Evolutionary conservation across 345 rosid species (phyloP).

Genomic region (Eucalyptus sp.): DNA sequence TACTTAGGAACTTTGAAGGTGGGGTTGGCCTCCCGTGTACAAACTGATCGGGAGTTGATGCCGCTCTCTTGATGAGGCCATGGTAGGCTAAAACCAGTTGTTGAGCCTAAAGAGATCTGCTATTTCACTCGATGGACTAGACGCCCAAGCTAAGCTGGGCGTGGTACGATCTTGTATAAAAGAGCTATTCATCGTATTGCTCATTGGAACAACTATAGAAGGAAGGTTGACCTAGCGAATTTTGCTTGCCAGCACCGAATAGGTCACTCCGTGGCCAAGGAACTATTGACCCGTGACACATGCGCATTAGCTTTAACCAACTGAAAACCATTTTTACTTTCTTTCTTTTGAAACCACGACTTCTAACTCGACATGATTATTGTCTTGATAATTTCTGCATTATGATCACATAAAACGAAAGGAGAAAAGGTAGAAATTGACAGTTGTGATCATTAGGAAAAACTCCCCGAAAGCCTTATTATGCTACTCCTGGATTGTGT

Average conservation of each 20-base stretch:
- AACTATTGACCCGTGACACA: too few relatives aligned
- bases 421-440: neutral
- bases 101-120: too few relatives aligned
- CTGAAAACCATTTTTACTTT: neutral
- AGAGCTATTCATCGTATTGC: rapidly evolving
- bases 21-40: rapidly evolving
- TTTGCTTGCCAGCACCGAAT: too few relatives aligned
- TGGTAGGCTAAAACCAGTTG: too few relatives aligned
- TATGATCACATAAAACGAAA: neutral
- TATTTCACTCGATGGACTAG: too few relatives aligned
- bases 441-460: neutral
- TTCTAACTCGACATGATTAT: neutral
- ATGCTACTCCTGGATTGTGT: too few relatives aligned
- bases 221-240: too few relatives aligned
- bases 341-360: neutral
- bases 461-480: neutral
- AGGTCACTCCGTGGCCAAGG: too few relatives aligned
- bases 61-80: rapidly evolving
- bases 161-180: too few relatives aligned
- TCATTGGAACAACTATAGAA: too few relatives aligned
- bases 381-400: neutral
- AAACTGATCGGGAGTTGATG: too few relatives aligned
- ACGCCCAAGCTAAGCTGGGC: rapidly evolving
- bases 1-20: too few relatives aligned
- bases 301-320: neutral